Evolutionary conservation across 2,329 filamentous ascomycete species (phyloP), one percentile per base, ranked within the genome.

Genomic region (Alternaria brassicae): DNA sequence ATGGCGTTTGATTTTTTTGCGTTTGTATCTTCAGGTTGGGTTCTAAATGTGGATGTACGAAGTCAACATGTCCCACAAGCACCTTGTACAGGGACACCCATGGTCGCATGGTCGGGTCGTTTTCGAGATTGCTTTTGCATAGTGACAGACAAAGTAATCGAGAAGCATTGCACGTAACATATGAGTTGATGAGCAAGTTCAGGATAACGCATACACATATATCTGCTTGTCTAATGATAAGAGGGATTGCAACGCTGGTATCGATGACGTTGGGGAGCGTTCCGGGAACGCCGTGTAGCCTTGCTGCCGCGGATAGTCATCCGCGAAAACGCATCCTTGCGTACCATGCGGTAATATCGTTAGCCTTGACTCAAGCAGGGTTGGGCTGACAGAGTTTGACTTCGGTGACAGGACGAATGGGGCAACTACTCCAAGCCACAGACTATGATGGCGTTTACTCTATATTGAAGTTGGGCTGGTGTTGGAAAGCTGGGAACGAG

Each of bases 111-210:
- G 32, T 36, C 39, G 54, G 54, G 15, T 28, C n/a, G n/a, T 17
- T 32, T 45, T 55, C 42, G 45, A 41, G 47, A 56, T 59, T 50
- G 52, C 44, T 56, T 56, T 27, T 39, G 21, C 36, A 25, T 44
- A 39, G 39, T 36, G 36, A 21, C 45, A 13, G 9, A 57, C 9
- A 23, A 32, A 23, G n/a, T 45, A 15, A 21, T 15, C n/a, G 49
- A 44, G 28, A 44, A 36, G 21, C 23, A 17, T 40, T 39, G 54
- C 17, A 28, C 32, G 30, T 12, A 47, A 17, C n/a, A 13, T 13
- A 30, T 19, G 21, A 15, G 27, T 45, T 32, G 27, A 45, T 15
- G 42, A 47, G 27, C 42, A 32, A 17, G 28, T 17, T 47, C n/a
- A 30, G 27, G 19, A 23, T 32, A 13, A 36, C 30, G 23, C 44